Conservation (phyloP, 768 basidiomycete genomes). For the Suillus spraguei region DNA sequence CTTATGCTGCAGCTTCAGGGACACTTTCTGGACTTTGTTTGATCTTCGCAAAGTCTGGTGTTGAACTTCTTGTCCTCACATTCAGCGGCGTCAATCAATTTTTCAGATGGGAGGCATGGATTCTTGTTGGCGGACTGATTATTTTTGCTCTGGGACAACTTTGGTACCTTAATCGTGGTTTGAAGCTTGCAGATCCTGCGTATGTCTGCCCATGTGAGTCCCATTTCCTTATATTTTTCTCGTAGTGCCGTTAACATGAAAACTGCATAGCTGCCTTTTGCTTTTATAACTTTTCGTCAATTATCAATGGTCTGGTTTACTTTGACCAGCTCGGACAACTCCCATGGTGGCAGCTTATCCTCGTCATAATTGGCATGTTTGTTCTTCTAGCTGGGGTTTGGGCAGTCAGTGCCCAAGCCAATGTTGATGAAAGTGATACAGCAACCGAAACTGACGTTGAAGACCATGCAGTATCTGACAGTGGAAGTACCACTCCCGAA, state of each 20-base stretch:
- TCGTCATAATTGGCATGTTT: constrained; percentile 77
- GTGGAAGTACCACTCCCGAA: not conserved
- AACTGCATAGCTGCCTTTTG: constrained; percentile 76
- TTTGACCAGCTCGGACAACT: constrained; percentile 84
- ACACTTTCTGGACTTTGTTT: constrained; percentile 92
- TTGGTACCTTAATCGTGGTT: constrained; percentile 81
- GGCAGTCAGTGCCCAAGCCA: constrained; percentile 80
- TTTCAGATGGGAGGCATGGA: constrained; percentile 84
- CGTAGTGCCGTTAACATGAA: not conserved
- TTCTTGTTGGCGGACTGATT: constrained; percentile 70
- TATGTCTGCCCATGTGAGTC: constrained; percentile 82
- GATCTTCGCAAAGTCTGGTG: constrained; percentile 91
- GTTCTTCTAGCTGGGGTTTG: constrained; percentile 87
- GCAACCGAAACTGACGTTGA: constrained; percentile 15
- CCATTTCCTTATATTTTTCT: not conserved
- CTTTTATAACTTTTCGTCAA: constrained; percentile 92
- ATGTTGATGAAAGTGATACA: constrained; percentile 45
- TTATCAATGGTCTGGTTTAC: constrained; percentile 88
- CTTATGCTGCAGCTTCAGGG: constrained; percentile 87
- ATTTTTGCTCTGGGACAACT: constrained; percentile 79
- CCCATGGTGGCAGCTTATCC: constrained; percentile 62
- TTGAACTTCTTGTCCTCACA: constrained; percentile 84
- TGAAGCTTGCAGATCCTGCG: constrained; percentile 82
- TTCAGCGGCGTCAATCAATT: constrained; percentile 78
- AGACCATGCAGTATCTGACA: not conserved